A percentile compares a stretch with the other conserved stretches of the same genome.
Conservation (phyloP, 2,329 filamentous ascomycete genomes). For the Colletotrichum limetticola region DNA sequence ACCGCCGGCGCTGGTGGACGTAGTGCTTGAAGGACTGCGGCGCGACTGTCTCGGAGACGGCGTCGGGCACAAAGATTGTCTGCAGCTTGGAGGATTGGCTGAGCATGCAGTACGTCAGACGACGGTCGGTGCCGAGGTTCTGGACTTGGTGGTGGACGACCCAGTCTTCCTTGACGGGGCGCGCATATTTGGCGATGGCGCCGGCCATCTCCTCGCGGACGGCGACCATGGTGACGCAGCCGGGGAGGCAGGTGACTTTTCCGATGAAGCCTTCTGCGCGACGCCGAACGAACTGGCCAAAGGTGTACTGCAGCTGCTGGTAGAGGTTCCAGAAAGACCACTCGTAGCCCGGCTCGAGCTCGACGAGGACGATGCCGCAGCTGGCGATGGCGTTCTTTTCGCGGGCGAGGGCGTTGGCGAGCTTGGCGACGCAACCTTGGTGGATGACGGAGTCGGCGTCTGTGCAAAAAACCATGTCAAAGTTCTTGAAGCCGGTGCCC, state of each 20-base stretch:
- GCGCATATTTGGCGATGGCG: conserved; percentile 4
- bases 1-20: conserved; percentile 45
- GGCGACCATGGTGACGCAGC: conserved; percentile 10
- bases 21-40: conserved; percentile 47
- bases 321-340: conserved; percentile 20
- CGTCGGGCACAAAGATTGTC: conserved; percentile 46
- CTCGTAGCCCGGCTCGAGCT: conserved; percentile 10
- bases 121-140: conserved; percentile 9
- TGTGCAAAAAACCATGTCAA: conserved; percentile 21
- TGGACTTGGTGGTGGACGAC: conserved; percentile 5
- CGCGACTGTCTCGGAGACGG: conserved; percentile 47
- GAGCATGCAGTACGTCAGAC: conserved; percentile 14
- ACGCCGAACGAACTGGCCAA: conserved; percentile 11
- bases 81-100: conserved; percentile 17
- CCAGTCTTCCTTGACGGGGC: background rate
- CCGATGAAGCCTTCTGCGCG: conserved; percentile 8
- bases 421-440: conserved; percentile 12
- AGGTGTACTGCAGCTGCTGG: conserved; percentile 18
- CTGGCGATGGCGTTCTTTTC: conserved; percentile 3
- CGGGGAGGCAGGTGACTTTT: conserved; percentile 1
- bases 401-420: conserved; percentile 10
- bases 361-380: conserved; percentile 8
- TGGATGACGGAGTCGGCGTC: conserved; percentile 21
- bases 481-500: conserved; percentile 1
- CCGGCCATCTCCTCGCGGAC: conserved; percentile 12